Evolutionary conservation across 257 asterid genomes (phyloP).

Genomic region (Galeopsis tetrahit): DNA sequence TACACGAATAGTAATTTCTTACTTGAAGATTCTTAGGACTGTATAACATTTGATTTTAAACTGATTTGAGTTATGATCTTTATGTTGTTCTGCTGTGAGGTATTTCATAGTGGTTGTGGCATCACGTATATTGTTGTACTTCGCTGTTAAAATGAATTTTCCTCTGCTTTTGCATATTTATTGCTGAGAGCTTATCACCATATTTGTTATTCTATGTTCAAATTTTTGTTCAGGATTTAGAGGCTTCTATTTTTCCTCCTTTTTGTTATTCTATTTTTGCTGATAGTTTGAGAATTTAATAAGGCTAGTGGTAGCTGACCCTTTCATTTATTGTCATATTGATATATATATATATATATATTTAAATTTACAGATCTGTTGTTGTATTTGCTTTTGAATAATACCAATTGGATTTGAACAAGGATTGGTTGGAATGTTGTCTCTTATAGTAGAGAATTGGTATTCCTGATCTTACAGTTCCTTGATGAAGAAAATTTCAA

Average conservation of each 20-base stretch:
- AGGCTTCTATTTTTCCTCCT: background rate
- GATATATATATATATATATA: no score
- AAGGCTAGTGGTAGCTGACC: no score
- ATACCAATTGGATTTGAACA: no score
- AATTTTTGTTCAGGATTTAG: background rate
- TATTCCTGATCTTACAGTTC: no score
- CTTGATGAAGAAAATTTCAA: no score
- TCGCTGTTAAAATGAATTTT: background rate
- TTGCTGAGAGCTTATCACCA: background rate
- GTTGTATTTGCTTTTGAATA: no score
- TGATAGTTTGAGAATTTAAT: no score
- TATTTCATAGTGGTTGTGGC: background rate
- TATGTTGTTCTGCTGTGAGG: slow-evolving; percentile 17
- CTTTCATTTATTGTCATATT: no score
- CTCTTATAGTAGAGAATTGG: no score
- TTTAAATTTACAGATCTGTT: no score
- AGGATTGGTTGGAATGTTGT: no score
- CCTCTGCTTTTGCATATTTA: background rate
- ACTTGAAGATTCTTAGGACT: background rate
- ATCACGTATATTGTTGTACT: background rate
- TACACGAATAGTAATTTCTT: background rate
- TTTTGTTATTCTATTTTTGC: no score
- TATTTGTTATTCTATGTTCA: background rate
- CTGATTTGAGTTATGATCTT: slow-evolving; percentile 9
- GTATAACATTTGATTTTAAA: background rate